Percentiles rank a stretch among this genome's conserved stretches.
Evolutionary conservation across 2,329 filamentous ascomycete genomes (phyloP).

Genomic region (Neoascochyta sp.): DNA sequence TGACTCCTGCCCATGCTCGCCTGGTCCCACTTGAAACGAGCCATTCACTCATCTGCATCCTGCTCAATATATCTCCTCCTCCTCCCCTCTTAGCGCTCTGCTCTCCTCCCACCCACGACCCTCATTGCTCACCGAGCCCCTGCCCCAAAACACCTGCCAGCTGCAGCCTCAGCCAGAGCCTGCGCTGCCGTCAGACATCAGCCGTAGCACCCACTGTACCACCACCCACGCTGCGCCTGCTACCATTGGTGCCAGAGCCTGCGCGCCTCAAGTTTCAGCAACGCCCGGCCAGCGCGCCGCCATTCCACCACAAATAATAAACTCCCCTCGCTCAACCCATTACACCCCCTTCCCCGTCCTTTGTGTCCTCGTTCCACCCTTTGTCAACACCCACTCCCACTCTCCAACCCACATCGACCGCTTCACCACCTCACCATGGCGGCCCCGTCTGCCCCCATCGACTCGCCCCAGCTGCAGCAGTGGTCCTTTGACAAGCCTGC

Average conservation of each 20-base stretch:
- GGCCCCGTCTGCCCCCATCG: too few species aligned
- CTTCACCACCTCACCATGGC: too few species aligned
- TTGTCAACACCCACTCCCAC: too few species aligned
- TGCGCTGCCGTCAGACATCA: conserved; percentile 9
- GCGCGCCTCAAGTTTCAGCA: conserved; percentile 32
- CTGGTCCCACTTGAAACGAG: too few species aligned
- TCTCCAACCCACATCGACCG: too few species aligned
- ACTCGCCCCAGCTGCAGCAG: conserved; percentile 35
- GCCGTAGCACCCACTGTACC: conserved; percentile 14
- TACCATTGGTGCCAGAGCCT: conserved; percentile 26
- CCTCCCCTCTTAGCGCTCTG: conserved; percentile 3
- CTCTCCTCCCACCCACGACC: conserved; percentile 11
- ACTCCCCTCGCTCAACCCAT: conserved; percentile 4
- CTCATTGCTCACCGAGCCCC: conserved; percentile 6
- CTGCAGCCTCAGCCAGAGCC: conserved; percentile 6
- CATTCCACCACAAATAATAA: conserved; percentile 16
- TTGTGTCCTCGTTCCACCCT: too few species aligned
- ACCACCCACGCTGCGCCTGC: conserved; percentile 20
- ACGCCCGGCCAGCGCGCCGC: conserved; percentile 11
- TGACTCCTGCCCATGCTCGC: too few species aligned
- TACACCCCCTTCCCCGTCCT: conserved; percentile 25
- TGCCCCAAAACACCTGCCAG: neutral
- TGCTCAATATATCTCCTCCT: conserved; percentile 6
- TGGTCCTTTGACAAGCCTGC: conserved; percentile 38
- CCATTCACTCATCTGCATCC: conserved; percentile 5